phyloP scores from a whole-genome alignment of 2,329 filamentous ascomycete genomes.

The Ophiostoma piceae region DNA sequence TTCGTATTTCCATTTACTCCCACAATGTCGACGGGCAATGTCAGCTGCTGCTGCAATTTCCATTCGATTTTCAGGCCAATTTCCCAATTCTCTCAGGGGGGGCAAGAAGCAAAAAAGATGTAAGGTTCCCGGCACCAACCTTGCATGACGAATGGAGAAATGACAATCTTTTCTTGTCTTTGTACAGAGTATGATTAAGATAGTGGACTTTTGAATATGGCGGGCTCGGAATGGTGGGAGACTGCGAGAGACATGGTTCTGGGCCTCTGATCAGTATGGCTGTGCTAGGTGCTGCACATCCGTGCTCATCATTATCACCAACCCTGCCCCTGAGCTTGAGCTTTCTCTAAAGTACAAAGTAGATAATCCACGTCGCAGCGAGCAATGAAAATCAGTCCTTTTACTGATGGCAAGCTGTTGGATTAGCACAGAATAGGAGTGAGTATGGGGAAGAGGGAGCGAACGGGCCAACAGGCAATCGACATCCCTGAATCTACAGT shows the following conservation, averaged over 20 bases:
- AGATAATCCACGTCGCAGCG: neutral
- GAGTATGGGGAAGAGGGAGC: conserved; percentile 12
- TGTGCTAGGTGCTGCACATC: neutral
- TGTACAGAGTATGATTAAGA: neutral
- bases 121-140: conserved; percentile 33
- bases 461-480: conserved; percentile 1
- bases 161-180: conserved; percentile 3
- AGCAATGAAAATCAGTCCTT: neutral
- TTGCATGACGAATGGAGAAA: conserved; percentile 24
- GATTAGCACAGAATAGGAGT: neutral
- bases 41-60: neutral
- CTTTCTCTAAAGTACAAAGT: neutral
- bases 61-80: conserved; percentile 11
- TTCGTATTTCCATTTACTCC: neutral
- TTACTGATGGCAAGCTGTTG: neutral
- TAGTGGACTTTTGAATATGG: neutral
- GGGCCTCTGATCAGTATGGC: neutral
- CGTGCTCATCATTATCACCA: conserved; percentile 8
- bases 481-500: neutral
- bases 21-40: neutral
- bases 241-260: neutral
- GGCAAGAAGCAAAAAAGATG: conserved; percentile 18
- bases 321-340: conserved; percentile 2
- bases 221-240: neutral
- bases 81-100: neutral